Conservation (phyloP, 257 asterid species). For the Penstemon eatonii region DNA sequence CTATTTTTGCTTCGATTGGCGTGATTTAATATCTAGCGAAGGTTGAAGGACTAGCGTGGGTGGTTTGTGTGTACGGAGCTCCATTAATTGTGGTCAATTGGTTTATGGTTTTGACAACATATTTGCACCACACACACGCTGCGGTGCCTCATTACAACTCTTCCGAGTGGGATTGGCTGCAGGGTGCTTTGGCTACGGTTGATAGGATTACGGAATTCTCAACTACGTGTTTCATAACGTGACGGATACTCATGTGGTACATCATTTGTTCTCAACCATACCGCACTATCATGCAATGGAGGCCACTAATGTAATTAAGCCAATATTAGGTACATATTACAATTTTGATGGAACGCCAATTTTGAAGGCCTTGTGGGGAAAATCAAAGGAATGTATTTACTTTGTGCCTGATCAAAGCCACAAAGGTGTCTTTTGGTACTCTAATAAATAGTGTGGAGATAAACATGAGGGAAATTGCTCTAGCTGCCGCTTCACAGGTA, state of each 20-base stretch:
- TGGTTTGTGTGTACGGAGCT: no score
- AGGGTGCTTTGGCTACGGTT: no score
- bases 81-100: no score
- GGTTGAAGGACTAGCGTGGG: no score
- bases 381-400: conserved; percentile 66
- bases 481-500: conserved; percentile 76
- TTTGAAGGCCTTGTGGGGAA: conserved; percentile 62
- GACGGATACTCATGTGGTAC: conserved; percentile 71
- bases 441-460: conserved; percentile 24
- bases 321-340: conserved; percentile 62
- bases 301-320: conserved; percentile 74
- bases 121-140: no score
- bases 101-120: no score
- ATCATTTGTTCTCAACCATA: conserved; percentile 76
- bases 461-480: conserved; percentile 89
- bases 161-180: no score
- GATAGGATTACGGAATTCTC: no score
- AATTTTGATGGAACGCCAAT: conserved; percentile 64
- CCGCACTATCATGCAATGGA: conserved; percentile 82
- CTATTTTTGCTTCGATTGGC: no score
- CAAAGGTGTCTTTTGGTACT: conserved; percentile 75
- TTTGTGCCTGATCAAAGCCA: conserved; percentile 63
- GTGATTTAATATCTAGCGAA: no score
- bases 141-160: no score
- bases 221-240: conserved; percentile 71